Evolutionary conservation across 352 stramenopile genomes (phyloP), one percentile per base, ranked within the genome.

Genomic region (Phytophthora sansomeana): DNA sequence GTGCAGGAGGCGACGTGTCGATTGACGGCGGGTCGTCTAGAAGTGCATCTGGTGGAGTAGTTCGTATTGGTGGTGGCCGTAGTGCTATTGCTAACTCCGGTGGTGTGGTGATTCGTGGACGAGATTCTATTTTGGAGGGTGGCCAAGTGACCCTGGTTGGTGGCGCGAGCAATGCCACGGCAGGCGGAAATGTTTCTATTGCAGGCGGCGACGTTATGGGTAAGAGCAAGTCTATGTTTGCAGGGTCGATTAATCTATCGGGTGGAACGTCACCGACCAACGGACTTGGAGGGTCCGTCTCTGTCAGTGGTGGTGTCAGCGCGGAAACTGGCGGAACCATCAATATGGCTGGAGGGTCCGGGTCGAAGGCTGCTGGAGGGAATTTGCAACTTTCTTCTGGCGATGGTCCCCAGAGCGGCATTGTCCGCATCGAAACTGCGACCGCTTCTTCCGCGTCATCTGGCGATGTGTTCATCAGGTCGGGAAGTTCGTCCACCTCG

Each of bases 1-100:
- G 54, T 21, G 26, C 24, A 17, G 48, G 62, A 21, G 54, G 50
- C 16, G 36, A 47, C 19, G 47, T 70, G 38, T 17, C 14, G 5
- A 36, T 58, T 11, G 19, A 61, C 46, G 65, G 58, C 19, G 65
- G 65, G 46, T 69, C 51, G 24, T 73, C 65, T 6, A 41, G 35
- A 41, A n/a, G 35, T n/a, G 35, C 14, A 5, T 10, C 11, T 41
- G 35, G 38, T 17, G 35, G 36, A 8, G 24, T 13, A 7, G 44
- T 59, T 17, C 39, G 42, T 14, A 59, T 58, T 32, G 53, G 41
- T 26, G 30, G 53, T 38, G 53, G 42, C 13, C 50, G 24, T 9
- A 61, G 53, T 53, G 32, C 39, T 36, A 11, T 17, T 43, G 43
- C 19, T 13, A 53, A 43, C 30, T 46, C 54, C 28, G 54, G 54